These are phyloP conservation scores for Vitis rotundifolia DNA, from an alignment of 164 flowering plant species.

Conservation along the genomic window DNA sequence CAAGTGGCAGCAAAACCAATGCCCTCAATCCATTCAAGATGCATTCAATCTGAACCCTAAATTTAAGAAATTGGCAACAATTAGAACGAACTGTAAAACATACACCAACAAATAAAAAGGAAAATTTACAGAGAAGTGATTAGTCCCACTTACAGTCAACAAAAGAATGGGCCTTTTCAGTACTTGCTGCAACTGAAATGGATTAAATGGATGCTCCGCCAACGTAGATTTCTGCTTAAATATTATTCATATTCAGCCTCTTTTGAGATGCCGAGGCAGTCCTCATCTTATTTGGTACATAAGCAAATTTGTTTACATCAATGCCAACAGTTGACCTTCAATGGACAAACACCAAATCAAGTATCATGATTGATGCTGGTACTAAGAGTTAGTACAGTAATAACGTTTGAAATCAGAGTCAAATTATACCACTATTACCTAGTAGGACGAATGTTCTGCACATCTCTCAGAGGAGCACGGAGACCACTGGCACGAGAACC, in stretches of 20 bases:
- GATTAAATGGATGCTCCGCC: background rate
- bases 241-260: conserved; percentile 13
- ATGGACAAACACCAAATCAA: conserved; percentile 3
- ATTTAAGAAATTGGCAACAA: background rate
- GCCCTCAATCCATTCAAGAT: background rate
- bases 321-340: conserved; percentile 33
- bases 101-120: background rate
- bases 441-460: conserved; percentile 42
- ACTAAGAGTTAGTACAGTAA: background rate
- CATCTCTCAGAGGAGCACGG: conserved; percentile 89
- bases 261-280: conserved; percentile 16
- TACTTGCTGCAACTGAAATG: conserved; percentile 2
- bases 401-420: background rate
- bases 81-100: background rate
- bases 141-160: conserved; percentile 1
- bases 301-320: conserved; percentile 55
- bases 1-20: background rate
- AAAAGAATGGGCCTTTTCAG: background rate
- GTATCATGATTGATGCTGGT: background rate
- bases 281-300: conserved; percentile 40
- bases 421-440: conserved; percentile 35
- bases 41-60: background rate
- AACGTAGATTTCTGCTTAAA: conserved; percentile 1
- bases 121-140: background rate
- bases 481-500: conserved; percentile 99